These are phyloP conservation scores for Parachaetomium inaequale DNA, from an alignment of 495 filamentous ascomycete species.

Conservation along the genomic window DNA sequence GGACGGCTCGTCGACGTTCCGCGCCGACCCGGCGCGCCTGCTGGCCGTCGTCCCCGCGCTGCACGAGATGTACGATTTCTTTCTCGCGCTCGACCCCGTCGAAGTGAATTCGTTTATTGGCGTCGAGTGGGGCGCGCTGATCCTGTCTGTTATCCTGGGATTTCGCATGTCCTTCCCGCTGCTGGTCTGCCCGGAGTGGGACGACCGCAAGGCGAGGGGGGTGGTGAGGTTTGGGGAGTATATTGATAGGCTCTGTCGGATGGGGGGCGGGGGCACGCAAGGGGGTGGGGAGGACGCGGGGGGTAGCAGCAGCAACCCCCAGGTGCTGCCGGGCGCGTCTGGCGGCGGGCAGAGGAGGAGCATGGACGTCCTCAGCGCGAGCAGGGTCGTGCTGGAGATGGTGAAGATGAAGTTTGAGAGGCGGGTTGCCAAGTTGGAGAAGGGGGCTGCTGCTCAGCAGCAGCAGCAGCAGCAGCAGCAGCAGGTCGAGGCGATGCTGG, in stretches of 20 bases:
- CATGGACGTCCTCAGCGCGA: slow-evolving; percentile 37
- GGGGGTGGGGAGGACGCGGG: neutral
- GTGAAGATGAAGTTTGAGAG: slow-evolving; percentile 39
- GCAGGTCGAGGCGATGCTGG: neutral
- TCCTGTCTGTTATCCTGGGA: slow-evolving; percentile 38
- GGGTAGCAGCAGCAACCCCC: neutral
- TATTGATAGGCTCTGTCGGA: slow-evolving; percentile 29
- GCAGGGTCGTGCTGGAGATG: slow-evolving; percentile 39
- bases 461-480: neutral
- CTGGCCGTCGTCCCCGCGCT: slow-evolving; percentile 19
- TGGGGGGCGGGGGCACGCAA: neutral
- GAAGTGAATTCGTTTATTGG: slow-evolving; percentile 33
- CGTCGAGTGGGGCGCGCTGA: slow-evolving; percentile 35
- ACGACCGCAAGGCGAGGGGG: slow-evolving; percentile 31
- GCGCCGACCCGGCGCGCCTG: slow-evolving; percentile 21
- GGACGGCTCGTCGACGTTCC: slow-evolving; percentile 6
- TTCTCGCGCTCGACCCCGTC: slow-evolving; percentile 20
- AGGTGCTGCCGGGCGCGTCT: neutral
- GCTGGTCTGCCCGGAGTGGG: slow-evolving; percentile 36
- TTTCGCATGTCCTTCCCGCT: slow-evolving; percentile 43
- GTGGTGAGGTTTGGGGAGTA: slow-evolving; percentile 33
- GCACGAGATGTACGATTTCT: slow-evolving; percentile 31
- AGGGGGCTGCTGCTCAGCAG: neutral
- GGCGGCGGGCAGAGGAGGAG: slow-evolving; percentile 10
- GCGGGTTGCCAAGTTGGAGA: slow-evolving; percentile 36